Conservation (phyloP, 176 grass and related monocot species). For the Otatea glauca region DNA sequence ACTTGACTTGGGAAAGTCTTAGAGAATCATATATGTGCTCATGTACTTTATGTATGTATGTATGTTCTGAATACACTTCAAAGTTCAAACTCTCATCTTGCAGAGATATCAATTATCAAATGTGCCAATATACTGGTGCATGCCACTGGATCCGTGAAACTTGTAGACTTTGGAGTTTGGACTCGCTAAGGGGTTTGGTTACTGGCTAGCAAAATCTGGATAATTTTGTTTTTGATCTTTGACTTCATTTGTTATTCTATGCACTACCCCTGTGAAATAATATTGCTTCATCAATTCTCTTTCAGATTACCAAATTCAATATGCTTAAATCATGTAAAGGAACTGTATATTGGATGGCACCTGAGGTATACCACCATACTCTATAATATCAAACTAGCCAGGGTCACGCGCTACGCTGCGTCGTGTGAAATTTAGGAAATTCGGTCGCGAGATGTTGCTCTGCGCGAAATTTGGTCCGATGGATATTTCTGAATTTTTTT, state of each 20-base stretch:
- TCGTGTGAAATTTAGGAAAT: too few species aligned
- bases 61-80: constrained; percentile 25
- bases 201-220: constrained; percentile 27
- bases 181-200: constrained; percentile 76
- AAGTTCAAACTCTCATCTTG: constrained; percentile 36
- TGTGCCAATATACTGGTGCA: constrained; percentile 98
- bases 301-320: constrained; percentile 78
- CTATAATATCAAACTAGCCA: constrained; percentile 20
- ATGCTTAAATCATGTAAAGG: constrained; percentile 90
- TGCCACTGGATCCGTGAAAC: constrained; percentile 92
- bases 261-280: constrained; percentile 22
- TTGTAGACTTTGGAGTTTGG: constrained; percentile 99
- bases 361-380: constrained; percentile 67
- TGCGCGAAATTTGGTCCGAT: too few species aligned
- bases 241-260: constrained; percentile 28
- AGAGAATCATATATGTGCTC: background rate
- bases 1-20: background rate
- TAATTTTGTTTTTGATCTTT: constrained; percentile 24
- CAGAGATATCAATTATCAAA: constrained; percentile 80
- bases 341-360: constrained; percentile 99
- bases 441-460: too few species aligned
- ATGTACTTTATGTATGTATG: constrained; percentile 9
- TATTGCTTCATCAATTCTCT: constrained; percentile 37
- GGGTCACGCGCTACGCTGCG: too few species aligned
- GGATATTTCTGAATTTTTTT: too few species aligned